These are phyloP conservation scores for Schizopora paradoxa DNA, from an alignment of 1,284 basidiomycete genomes.

Conservation along the genomic window DNA sequence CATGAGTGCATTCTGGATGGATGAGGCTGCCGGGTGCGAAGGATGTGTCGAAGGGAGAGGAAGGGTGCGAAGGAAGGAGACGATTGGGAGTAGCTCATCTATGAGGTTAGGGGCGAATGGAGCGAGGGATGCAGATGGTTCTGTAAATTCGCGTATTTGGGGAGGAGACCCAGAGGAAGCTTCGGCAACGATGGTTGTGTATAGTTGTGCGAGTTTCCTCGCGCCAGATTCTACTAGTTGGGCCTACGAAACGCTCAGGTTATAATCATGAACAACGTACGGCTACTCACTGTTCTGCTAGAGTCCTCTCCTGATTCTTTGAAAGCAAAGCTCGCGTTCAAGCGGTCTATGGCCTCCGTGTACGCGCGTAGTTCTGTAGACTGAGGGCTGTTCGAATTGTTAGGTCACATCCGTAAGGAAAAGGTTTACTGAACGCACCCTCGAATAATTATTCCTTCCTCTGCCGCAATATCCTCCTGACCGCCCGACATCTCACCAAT, in stretches of 20 bases:
- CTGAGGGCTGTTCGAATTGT: constrained; percentile 48
- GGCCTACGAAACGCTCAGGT: constrained; percentile 38
- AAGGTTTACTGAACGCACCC: constrained; percentile 43
- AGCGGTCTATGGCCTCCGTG: constrained; percentile 62
- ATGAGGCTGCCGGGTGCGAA: constrained; percentile 64
- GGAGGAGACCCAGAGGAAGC: constrained; percentile 66
- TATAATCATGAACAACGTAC: constrained; percentile 5
- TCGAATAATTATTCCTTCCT: constrained; percentile 69
- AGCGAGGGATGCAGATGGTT: constrained; percentile 28
- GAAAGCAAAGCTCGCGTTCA: constrained; percentile 77
- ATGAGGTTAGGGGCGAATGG: constrained; percentile 52
- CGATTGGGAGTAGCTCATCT: constrained; percentile 53
- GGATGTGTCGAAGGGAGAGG: constrained; percentile 73
- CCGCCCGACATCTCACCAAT: constrained; percentile 73
- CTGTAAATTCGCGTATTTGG: constrained; percentile 44
- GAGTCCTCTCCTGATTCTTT: constrained; percentile 55
- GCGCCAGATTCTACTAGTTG: constrained; percentile 73
- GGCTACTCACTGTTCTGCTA: constrained; percentile 54
- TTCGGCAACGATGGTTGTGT: constrained; percentile 76
- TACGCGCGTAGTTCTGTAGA: constrained; percentile 58
- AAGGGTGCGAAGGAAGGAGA: constrained; percentile 61
- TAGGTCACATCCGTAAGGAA: constrained; percentile 5
- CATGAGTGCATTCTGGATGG: constrained; percentile 56
- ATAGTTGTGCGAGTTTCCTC: constrained; percentile 72
- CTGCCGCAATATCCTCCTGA: constrained; percentile 69